Evolutionary conservation across 2,329 filamentous ascomycete species (phyloP), one percentile per base, ranked within the genome.

Genomic region (Diplodia scrobiculata): DNA sequence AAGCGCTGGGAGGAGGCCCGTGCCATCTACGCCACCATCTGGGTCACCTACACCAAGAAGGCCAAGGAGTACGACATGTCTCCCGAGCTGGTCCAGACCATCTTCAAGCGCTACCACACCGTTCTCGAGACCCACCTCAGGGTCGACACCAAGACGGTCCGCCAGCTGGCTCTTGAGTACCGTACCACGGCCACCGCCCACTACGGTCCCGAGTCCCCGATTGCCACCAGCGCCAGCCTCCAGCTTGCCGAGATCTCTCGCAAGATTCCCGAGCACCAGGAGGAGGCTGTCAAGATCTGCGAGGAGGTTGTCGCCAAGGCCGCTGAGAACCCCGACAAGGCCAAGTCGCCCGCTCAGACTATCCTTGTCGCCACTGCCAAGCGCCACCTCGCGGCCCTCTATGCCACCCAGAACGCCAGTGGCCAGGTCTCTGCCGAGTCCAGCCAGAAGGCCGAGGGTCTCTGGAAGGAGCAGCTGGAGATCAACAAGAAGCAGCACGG

Each of bases 101-200:
- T 82, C 21, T 82, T 82, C 69, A 76, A 81, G 68, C 78, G 78
- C n/a, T 82, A 82, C 73, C 76, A 76, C 55, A 76, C 78, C 55
- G 76, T 77, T 34, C 74, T 82, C 2, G 79, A 81, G 63, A 77
- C 73, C 64, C 76, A 79, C 17, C 73, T 74, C 11, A 78, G 79
- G 69, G 75, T 74, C 6, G 78, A 75, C 53, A 77, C 74, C 69
- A 71, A 76, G 58, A 71, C 74, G 62, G 67, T 80, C 54, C 77
- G 79, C 70, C 75, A 79, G 66, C 75, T 79, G 62, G 74, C 76
- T 29, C 79, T 79, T 68, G 74, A 81, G 71, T 80, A 79, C 69
- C 76, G 76, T 9, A 76, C 80, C 62, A 80, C 78, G 5, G 76
- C 74, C 50, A 72, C 75, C 64, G 71, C 75, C 25, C 72, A 75